Percentiles rank a stretch among this genome's conserved stretches.
Conservation (phyloP, 495 filamentous ascomycete genomes). For the Penicillium simplicissimum region DNA sequence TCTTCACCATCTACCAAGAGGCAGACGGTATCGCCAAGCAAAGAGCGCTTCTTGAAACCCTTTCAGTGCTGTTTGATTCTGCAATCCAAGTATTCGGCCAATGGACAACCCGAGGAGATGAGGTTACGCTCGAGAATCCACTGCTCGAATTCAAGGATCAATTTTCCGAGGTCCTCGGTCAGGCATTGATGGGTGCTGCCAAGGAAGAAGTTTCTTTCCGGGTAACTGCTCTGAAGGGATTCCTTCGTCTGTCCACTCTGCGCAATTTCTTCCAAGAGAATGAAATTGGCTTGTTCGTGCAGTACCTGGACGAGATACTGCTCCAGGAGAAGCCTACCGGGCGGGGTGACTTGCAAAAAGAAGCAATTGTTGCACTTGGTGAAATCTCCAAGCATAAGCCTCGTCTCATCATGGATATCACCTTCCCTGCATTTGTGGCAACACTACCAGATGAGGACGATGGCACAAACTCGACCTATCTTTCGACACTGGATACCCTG, state of each 20-base stretch:
- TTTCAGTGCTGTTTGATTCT: slow-evolving; percentile 59
- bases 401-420: slow-evolving; percentile 67
- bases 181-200: slow-evolving; percentile 60
- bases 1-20: slow-evolving; percentile 64
- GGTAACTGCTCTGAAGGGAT: slow-evolving; percentile 57
- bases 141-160: slow-evolving; percentile 60
- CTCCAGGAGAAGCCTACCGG: slow-evolving; percentile 59
- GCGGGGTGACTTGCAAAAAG: slow-evolving; percentile 58
- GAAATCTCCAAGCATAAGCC: slow-evolving; percentile 68
- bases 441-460: slow-evolving; percentile 62
- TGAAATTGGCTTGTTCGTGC: slow-evolving; percentile 63
- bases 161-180: slow-evolving; percentile 59
- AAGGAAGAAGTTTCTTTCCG: slow-evolving; percentile 69
- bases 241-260: slow-evolving; percentile 57
- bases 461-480: slow-evolving; percentile 44
- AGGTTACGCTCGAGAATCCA: slow-evolving; percentile 47
- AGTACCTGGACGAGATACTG: slow-evolving; percentile 65
- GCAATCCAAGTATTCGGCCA: slow-evolving; percentile 58
- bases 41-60: slow-evolving; percentile 64
- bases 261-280: slow-evolving; percentile 62
- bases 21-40: slow-evolving; percentile 67
- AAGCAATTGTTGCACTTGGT: slow-evolving; percentile 63
- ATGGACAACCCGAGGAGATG: slow-evolving; percentile 49
- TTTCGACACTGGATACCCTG: slow-evolving; percentile 64
- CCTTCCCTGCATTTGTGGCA: slow-evolving; percentile 73